Percentiles rank a stretch among this genome's conserved stretches.
phyloP scores from a whole-genome alignment of 2,329 filamentous ascomycete species.

The Epichloe typhina region DNA sequence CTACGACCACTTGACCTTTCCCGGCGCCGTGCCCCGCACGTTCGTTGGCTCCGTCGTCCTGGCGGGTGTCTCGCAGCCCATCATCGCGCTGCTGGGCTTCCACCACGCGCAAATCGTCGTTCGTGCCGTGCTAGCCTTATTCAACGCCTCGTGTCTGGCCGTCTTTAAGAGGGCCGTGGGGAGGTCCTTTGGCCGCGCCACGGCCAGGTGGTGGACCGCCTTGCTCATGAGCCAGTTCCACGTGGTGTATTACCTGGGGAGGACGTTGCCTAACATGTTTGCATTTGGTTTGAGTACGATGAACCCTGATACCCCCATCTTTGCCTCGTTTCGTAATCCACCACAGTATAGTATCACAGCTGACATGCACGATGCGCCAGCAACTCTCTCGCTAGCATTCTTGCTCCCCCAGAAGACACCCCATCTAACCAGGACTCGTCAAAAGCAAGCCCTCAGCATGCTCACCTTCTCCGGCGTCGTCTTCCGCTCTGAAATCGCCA shows the following conservation, averaged over 20 bases:
- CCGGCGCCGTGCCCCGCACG: slow-evolving; percentile 81
- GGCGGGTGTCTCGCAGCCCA: slow-evolving; percentile 56
- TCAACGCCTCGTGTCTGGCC: slow-evolving; percentile 58
- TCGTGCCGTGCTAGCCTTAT: slow-evolving; percentile 61
- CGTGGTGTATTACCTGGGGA: slow-evolving; percentile 79
- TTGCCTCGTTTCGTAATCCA: not conserved
- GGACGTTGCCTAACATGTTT: slow-evolving; percentile 93
- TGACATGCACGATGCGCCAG: slow-evolving; percentile 23
- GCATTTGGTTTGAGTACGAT: slow-evolving; percentile 71
- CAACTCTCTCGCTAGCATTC: slow-evolving; percentile 49
- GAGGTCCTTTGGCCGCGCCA: slow-evolving; percentile 52
- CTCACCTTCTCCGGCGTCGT: slow-evolving; percentile 70
- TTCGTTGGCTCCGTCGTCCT: slow-evolving; percentile 74
- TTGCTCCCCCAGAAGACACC: slow-evolving; percentile 21
- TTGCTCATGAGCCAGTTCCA: slow-evolving; percentile 83
- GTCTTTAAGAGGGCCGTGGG: slow-evolving; percentile 51
- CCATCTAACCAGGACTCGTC: slow-evolving; percentile 25
- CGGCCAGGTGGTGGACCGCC: slow-evolving; percentile 66
- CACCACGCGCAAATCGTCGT: slow-evolving; percentile 48
- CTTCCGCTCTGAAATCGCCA: slow-evolving; percentile 79
- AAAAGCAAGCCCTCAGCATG: slow-evolving; percentile 55
- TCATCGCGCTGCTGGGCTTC: slow-evolving; percentile 44
- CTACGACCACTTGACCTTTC: slow-evolving; percentile 86
- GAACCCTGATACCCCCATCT: not conserved
- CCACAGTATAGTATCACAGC: no score